A percentile compares a stretch with the other conserved stretches of the same genome.
phyloP scores from a whole-genome alignment of 1,284 basidiomycete genomes.

The Apiotrichum akiyoshidainum region DNA sequence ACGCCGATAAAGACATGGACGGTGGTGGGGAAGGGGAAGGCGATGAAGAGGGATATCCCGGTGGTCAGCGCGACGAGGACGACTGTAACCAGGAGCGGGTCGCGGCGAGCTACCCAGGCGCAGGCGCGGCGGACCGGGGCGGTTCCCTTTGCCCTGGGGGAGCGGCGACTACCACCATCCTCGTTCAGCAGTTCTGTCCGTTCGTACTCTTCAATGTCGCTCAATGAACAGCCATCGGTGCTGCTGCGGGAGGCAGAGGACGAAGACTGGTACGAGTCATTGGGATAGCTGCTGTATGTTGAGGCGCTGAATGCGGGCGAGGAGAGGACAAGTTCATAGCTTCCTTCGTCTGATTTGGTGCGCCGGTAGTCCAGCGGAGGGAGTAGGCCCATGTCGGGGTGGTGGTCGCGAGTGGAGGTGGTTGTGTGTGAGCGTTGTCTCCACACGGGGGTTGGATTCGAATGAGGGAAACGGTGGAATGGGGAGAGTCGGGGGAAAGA shows the following conservation, averaged over 20 bases:
- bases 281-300: background rate
- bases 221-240: background rate
- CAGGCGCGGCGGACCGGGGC: background rate
- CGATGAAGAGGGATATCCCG: slow-evolving; percentile 18
- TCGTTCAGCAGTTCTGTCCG: background rate
- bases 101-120: slow-evolving; percentile 5
- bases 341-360: background rate
- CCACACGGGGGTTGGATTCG: too few species aligned
- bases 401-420: background rate
- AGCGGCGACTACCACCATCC: background rate
- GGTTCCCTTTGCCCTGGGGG: background rate
- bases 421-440: background rate
- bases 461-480: too few species aligned
- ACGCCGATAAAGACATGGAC: slow-evolving; percentile 31
- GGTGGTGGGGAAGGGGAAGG: slow-evolving; percentile 39
- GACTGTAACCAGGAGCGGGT: slow-evolving; percentile 11
- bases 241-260: background rate
- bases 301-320: background rate
- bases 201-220: background rate
- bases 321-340: background rate
- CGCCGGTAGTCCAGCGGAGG: background rate
- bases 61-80: slow-evolving; percentile 8
- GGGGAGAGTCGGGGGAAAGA: too few species aligned
- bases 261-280: background rate
- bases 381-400: background rate